Evolutionary conservation across 371 early-diverging fungal species (phyloP).

Genomic region (Lichtheimia corymbifera): DNA sequence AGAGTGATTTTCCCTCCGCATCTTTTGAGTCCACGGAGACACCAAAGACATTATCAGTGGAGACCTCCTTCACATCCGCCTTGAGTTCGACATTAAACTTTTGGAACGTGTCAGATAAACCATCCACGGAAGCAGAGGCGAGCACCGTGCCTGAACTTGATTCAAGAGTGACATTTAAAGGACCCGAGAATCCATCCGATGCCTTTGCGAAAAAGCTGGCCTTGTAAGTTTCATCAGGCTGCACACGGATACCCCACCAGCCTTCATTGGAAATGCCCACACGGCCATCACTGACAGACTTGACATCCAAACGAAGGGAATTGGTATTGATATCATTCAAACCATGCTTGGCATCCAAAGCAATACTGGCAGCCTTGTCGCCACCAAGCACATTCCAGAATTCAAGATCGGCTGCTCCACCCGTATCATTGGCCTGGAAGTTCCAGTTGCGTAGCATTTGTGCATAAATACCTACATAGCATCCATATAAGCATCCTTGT

Average conservation of each 20-base stretch:
- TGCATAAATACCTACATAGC: slow-evolving; percentile 12
- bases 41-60: slow-evolving; percentile 22
- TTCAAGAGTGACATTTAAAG: slow-evolving; percentile 20
- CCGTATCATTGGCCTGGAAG: slow-evolving; percentile 21
- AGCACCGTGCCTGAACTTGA: slow-evolving; percentile 8
- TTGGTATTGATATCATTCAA: slow-evolving; percentile 20
- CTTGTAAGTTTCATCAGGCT: slow-evolving; percentile 19
- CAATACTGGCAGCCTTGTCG: slow-evolving; percentile 4
- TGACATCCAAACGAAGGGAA: slow-evolving; percentile 22
- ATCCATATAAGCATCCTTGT: not conserved
- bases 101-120: slow-evolving; percentile 8
- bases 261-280: slow-evolving; percentile 28
- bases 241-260: slow-evolving; percentile 22
- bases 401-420: slow-evolving; percentile 8
- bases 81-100: slow-evolving; percentile 17
- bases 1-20: slow-evolving; percentile 20
- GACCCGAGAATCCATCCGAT: slow-evolving; percentile 14
- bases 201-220: slow-evolving; percentile 23
- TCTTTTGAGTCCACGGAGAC: slow-evolving; percentile 11
- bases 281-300: slow-evolving; percentile 1
- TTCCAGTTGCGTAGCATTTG: slow-evolving; percentile 26
- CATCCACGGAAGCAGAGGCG: slow-evolving; percentile 11
- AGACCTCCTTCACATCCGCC: slow-evolving; percentile 7
- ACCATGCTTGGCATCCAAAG: slow-evolving; percentile 2
- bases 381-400: slow-evolving; percentile 13